phyloP scores from a whole-genome alignment of 345 rosid species.

The Melaleuca alternifolia region DNA sequence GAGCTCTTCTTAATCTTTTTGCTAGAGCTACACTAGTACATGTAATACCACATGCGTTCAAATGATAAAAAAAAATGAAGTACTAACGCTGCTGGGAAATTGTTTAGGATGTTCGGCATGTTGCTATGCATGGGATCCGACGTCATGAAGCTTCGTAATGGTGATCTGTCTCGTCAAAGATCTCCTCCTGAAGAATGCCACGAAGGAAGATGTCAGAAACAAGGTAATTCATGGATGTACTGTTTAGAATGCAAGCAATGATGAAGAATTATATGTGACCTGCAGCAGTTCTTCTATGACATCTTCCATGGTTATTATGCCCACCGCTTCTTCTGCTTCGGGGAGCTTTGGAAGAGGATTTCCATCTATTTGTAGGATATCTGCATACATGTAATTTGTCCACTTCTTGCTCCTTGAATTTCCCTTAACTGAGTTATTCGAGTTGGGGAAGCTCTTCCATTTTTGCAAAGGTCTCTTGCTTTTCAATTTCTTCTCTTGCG shows the following conservation, averaged over 20 bases:
- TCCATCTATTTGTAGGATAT: slow-evolving; percentile 60
- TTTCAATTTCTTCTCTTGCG: slow-evolving; percentile 35
- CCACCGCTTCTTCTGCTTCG: slow-evolving; percentile 90
- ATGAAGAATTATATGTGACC: slow-evolving; percentile 14
- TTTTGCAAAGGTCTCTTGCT: slow-evolving; percentile 60
- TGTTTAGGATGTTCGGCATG: not conserved
- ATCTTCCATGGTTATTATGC: slow-evolving; percentile 97
- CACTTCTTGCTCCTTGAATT: slow-evolving; percentile 63
- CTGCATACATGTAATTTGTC: slow-evolving; percentile 58
- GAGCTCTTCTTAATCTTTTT: not conserved
- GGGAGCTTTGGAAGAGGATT: slow-evolving; percentile 55
- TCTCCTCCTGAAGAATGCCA: slow-evolving; percentile 62
- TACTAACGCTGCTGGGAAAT: not conserved
- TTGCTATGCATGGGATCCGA: not conserved
- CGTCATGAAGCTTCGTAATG: slow-evolving; percentile 59
- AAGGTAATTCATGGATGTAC: not conserved
- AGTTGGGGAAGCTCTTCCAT: slow-evolving; percentile 71
- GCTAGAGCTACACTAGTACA: not conserved
- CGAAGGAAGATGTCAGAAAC: not conserved
- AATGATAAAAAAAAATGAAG: not conserved
- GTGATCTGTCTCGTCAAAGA: slow-evolving; percentile 91
- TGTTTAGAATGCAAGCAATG: not conserved
- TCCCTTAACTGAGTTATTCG: slow-evolving; percentile 17
- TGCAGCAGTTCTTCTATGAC: slow-evolving; percentile 96
- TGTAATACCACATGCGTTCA: not conserved